A percentile compares a stretch with the other conserved stretches of the same genome.
Conservation (phyloP, 805 yeast genomes). For the Nakazawaea sp. region DNA sequence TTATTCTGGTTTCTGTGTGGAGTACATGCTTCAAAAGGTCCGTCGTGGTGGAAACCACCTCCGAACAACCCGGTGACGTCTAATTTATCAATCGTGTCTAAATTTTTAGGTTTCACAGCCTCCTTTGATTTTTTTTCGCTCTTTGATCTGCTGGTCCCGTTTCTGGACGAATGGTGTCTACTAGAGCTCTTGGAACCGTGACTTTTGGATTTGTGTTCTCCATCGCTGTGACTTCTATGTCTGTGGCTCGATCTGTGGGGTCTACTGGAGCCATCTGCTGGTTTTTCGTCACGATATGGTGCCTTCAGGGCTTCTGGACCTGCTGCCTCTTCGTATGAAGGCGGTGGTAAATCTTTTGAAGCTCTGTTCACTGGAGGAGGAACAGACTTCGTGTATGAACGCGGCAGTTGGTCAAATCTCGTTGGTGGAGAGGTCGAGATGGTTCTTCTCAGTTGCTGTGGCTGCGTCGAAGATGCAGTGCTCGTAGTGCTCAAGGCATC, state of each 20-base stretch:
- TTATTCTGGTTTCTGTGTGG: slow-evolving; percentile 84
- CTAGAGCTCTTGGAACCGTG: slow-evolving; percentile 15
- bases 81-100: slow-evolving; percentile 90
- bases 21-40: slow-evolving; percentile 97
- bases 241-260: slow-evolving; percentile 10
- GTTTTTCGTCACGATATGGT: slow-evolving; percentile 52
- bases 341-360: slow-evolving; percentile 36
- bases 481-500: slow-evolving; percentile 34
- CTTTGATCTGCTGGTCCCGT: slow-evolving; percentile 10
- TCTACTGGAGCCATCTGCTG: slow-evolving; percentile 18
- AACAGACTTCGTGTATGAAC: slow-evolving; percentile 14
- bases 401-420: slow-evolving; percentile 14
- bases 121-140: slow-evolving; percentile 23
- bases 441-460: slow-evolving; percentile 21
- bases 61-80: slow-evolving; percentile 96
- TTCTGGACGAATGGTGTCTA: slow-evolving; percentile 19
- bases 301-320: slow-evolving; percentile 33
- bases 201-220: slow-evolving; percentile 9
- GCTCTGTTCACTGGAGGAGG: slow-evolving; percentile 11
- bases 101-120: slow-evolving; percentile 56
- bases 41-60: slow-evolving; percentile 92
- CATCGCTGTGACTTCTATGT: slow-evolving; percentile 15
- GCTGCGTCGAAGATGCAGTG: not conserved
- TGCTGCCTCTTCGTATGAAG: slow-evolving; percentile 67
- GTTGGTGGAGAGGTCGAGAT: slow-evolving; percentile 28